Evolutionary conservation across 495 filamentous ascomycete species (phyloP).

Genomic region (Bacidia rubella): DNA sequence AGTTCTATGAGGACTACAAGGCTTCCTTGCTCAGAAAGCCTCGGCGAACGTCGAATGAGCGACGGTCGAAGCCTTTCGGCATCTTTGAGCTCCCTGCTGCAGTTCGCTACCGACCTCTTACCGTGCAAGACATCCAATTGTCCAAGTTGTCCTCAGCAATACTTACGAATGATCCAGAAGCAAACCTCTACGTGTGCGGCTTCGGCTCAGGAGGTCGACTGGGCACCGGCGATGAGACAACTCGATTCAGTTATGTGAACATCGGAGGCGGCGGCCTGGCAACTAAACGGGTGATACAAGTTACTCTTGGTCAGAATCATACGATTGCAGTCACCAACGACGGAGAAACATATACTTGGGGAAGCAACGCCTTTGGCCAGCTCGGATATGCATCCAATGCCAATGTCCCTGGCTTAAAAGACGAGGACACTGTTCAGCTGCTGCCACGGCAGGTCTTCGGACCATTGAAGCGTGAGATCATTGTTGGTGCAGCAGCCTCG

Average conservation of each 20-base stretch:
- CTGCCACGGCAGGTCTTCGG: slow-evolving; percentile 84
- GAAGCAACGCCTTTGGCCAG: slow-evolving; percentile 74
- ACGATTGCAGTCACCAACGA: slow-evolving; percentile 67
- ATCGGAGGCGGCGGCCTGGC: slow-evolving; percentile 59
- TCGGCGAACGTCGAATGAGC: not conserved
- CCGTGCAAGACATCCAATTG: slow-evolving; percentile 64
- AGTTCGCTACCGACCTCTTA: slow-evolving; percentile 52
- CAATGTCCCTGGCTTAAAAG: slow-evolving; percentile 15
- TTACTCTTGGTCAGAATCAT: slow-evolving; percentile 85
- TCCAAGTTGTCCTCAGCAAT: slow-evolving; percentile 89
- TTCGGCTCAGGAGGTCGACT: slow-evolving; percentile 83
- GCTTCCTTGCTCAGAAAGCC: not conserved
- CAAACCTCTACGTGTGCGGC: slow-evolving; percentile 87
- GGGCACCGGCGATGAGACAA: slow-evolving; percentile 79
- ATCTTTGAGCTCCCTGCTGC: slow-evolving; percentile 45
- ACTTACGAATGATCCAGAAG: slow-evolving; percentile 75
- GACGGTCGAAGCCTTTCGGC: not conserved
- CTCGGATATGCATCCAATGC: slow-evolving; percentile 60
- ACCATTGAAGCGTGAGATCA: slow-evolving; percentile 68
- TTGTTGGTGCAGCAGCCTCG: slow-evolving; percentile 80
- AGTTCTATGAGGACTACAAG: slow-evolving; percentile 51
- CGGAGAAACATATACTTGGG: slow-evolving; percentile 87
- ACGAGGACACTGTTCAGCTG: slow-evolving; percentile 53
- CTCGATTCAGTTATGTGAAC: slow-evolving; percentile 69
- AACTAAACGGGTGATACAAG: slow-evolving; percentile 52